phyloP scores from a whole-genome alignment of 106 monocot species.

The Cymbidium sinense region DNA sequence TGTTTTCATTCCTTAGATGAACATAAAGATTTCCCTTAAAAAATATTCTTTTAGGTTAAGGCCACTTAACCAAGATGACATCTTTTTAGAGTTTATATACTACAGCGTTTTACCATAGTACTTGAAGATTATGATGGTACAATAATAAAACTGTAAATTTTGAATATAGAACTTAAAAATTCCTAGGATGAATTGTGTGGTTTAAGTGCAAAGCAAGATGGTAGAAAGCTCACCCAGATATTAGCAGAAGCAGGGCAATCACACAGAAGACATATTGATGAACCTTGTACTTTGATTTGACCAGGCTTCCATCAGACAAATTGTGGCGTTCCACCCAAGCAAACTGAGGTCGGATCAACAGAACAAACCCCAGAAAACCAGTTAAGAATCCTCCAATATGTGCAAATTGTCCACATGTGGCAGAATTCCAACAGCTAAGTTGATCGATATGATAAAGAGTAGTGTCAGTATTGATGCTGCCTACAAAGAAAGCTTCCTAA shows the following conservation, averaged over 20 bases:
- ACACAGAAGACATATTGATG: slow-evolving; percentile 36
- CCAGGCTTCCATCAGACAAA: slow-evolving; percentile 16
- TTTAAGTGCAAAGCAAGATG: too few species aligned
- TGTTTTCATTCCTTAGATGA: too few species aligned
- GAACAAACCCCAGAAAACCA: slow-evolving; percentile 49
- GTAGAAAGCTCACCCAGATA: slow-evolving; percentile 29
- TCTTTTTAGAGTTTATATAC: too few species aligned
- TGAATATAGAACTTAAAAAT: too few species aligned
- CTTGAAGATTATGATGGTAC: too few species aligned
- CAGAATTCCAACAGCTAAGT: slow-evolving; percentile 55
- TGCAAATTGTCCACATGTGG: slow-evolving; percentile 57
- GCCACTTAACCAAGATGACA: too few species aligned
- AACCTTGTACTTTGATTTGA: slow-evolving; percentile 29
- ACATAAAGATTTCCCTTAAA: too few species aligned
- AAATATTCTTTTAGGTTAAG: too few species aligned
- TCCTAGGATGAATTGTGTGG: too few species aligned
- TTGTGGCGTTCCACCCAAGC: slow-evolving; percentile 36
- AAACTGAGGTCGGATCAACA: slow-evolving; percentile 52
- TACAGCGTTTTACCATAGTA: too few species aligned
- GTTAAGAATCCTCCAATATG: slow-evolving; percentile 62
- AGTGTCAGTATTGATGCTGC: slow-evolving; percentile 44
- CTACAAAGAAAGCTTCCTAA: slow-evolving; percentile 10
- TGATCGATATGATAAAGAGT: slow-evolving; percentile 42
- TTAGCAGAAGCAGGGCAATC: slow-evolving; percentile 22
- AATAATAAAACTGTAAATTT: too few species aligned